Percentiles rank a stretch among this genome's conserved stretches.
phyloP scores from a whole-genome alignment of 306 rosid species.

The Quercus engelmannii region DNA sequence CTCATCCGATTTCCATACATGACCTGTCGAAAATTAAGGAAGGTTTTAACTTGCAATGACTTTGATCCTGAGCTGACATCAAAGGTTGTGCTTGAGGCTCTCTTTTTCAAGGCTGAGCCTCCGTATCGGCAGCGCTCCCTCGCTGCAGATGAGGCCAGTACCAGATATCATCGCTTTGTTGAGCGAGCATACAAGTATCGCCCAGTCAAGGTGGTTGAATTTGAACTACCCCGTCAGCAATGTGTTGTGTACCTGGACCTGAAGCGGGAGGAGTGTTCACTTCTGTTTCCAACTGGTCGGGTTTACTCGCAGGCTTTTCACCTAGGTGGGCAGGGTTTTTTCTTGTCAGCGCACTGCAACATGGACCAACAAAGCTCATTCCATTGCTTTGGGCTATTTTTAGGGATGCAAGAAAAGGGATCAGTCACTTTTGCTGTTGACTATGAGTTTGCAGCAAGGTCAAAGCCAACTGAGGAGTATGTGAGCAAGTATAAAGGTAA shows the following conservation, averaged over 20 bases:
- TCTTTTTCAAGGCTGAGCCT: conserved; percentile 46
- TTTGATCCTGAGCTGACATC: conserved; percentile 36
- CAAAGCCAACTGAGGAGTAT: conserved; percentile 32
- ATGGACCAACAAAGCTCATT: conserved; percentile 41
- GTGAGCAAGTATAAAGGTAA: conserved; percentile 29
- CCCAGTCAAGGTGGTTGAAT: conserved; percentile 46
- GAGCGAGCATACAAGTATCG: conserved; percentile 40
- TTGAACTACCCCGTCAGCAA: conserved; percentile 27
- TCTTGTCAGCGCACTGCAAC: conserved; percentile 51
- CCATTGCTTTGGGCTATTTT: conserved; percentile 39
- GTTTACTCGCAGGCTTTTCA: conserved; percentile 36
- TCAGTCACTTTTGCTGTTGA: conserved; percentile 25
- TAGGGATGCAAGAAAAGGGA: conserved; percentile 43
- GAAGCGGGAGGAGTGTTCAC: conserved; percentile 39
- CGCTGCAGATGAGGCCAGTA: conserved; percentile 23
- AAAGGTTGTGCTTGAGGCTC: conserved; percentile 49
- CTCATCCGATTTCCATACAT: conserved; percentile 51
- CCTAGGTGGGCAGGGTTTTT: conserved; percentile 38
- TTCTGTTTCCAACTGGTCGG: conserved; percentile 35
- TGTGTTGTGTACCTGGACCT: conserved; percentile 44
- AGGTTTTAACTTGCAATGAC: conserved; percentile 35
- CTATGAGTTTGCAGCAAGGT: conserved; percentile 43
- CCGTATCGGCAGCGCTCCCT: conserved; percentile 26
- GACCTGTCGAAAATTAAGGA: conserved; percentile 45
- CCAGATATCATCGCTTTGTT: conserved; percentile 27